Evolutionary conservation across 345 rosid species (phyloP).

Genomic region (Noccaea caerulescens): DNA sequence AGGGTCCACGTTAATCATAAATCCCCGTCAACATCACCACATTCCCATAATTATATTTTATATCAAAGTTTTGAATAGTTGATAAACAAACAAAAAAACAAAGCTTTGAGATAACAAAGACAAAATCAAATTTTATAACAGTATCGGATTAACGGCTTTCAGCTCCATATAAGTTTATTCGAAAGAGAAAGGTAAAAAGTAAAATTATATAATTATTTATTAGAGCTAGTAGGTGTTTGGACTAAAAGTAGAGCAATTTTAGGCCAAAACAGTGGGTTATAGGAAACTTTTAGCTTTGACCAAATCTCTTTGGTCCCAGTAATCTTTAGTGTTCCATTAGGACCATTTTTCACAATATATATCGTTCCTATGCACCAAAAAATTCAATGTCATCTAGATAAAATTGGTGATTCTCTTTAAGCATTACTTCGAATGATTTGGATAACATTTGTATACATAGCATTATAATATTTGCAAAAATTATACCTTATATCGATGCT

Average conservation of each 20-base stretch:
- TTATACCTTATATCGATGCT: conserved; percentile 22
- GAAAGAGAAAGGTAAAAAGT: conserved; percentile 1
- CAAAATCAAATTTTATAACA: background rate
- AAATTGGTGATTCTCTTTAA: background rate
- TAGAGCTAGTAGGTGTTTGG: conserved; percentile 15
- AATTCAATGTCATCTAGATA: background rate
- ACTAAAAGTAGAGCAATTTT: conserved; percentile 37
- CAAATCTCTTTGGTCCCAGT: conserved; percentile 34
- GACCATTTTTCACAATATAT: background rate
- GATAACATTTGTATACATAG: background rate
- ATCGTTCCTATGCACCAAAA: background rate
- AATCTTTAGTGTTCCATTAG: conserved; percentile 33
- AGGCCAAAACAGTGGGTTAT: conserved; percentile 36
- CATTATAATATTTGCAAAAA: background rate
- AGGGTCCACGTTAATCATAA: conserved; percentile 59
- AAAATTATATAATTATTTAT: background rate
- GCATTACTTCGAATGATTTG: background rate
- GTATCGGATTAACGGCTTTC: conserved; percentile 8
- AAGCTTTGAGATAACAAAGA: background rate
- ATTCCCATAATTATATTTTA: conserved; percentile 42
- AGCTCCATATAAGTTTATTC: background rate
- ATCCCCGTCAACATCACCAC: conserved; percentile 50
- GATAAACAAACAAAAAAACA: background rate
- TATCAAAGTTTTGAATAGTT: background rate
- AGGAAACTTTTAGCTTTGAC: conserved; percentile 35